Evolutionary conservation across 139 green algal species (phyloP), one percentile per base, ranked within the genome.

Genomic region (Tetraselmis chui): DNA sequence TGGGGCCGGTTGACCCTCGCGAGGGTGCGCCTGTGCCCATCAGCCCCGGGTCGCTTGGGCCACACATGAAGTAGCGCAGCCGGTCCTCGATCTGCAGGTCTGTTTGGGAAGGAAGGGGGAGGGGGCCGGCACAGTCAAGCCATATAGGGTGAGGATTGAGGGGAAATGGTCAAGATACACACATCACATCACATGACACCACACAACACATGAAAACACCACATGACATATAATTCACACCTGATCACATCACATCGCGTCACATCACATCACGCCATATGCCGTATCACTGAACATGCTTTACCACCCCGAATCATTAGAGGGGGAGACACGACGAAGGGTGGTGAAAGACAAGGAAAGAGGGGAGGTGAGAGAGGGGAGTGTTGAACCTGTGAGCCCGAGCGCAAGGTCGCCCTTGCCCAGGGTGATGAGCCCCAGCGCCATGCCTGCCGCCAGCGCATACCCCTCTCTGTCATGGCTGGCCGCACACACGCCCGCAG

Each of bases 361-460:
- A 18, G 45, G 45, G 45, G 45, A 18, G 45, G 45, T 5, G 45
- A 18, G 24, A 32, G 45, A 2, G 59, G 75, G n/a, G 31, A 5
- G n/a, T 31, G 30, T 24, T 29, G 24, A 29, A 87, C 80, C 84
- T 87, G 85, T 59, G 85, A 84, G 82, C 18, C 93, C 94, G 1
- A 84, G 83, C 1, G 93, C 87, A 23, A 59, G 81, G 22, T 85
- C 75, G 5, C 95, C 96, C 75, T 84, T 87, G 28, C 93, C 96
- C 29, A 99, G 85, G 26, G 87, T 92, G 67, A 98, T 91, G 28
- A 99, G 87, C 0, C 96, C 96, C 59, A 99, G 92, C 1, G 92
- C 96, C 28, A 98, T 81, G 1, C 95, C 96, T 0, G 96, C 96
- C 23, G 92, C 85, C 26, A 99, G 89, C 1, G 95, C 91, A 79